Conservation (phyloP, 768 basidiomycete genomes). For the Phaeotremella fagi region DNA sequence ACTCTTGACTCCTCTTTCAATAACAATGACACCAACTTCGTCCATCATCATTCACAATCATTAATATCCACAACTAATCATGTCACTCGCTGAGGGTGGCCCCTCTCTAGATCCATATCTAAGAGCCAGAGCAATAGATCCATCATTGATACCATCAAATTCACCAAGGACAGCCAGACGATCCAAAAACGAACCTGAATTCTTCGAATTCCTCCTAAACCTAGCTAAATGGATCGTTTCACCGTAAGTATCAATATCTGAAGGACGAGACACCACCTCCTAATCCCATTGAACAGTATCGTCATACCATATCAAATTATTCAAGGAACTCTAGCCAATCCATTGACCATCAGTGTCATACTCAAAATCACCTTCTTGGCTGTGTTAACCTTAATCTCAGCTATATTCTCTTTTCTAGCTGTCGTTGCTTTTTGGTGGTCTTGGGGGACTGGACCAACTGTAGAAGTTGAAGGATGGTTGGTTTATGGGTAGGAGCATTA, state of each 20-base stretch:
- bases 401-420: constrained; percentile 36
- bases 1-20: not conserved
- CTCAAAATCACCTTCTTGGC: constrained; percentile 34
- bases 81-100: not conserved
- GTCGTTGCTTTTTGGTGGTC: constrained; percentile 44
- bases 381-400: constrained; percentile 31
- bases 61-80: not conserved
- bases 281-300: constrained; percentile 17
- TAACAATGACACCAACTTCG: not conserved
- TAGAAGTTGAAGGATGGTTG: constrained; percentile 47
- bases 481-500: constrained; percentile 41
- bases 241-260: constrained; percentile 14
- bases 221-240: constrained; percentile 5
- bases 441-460: constrained; percentile 34
- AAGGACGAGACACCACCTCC: not conserved
- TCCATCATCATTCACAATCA: no score
- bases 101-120: constrained; percentile 21
- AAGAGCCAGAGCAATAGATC: constrained; percentile 6
- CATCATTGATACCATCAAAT: constrained; percentile 6
- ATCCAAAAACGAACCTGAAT: constrained; percentile 7
- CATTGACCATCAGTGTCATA: constrained; percentile 37
- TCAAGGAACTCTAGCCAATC: constrained; percentile 33
- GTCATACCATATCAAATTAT: constrained; percentile 31
- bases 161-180: not conserved
- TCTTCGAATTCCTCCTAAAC: constrained; percentile 21